phyloP scores from a whole-genome alignment of 345 rosid species.

The Odontarrhena argentea region DNA sequence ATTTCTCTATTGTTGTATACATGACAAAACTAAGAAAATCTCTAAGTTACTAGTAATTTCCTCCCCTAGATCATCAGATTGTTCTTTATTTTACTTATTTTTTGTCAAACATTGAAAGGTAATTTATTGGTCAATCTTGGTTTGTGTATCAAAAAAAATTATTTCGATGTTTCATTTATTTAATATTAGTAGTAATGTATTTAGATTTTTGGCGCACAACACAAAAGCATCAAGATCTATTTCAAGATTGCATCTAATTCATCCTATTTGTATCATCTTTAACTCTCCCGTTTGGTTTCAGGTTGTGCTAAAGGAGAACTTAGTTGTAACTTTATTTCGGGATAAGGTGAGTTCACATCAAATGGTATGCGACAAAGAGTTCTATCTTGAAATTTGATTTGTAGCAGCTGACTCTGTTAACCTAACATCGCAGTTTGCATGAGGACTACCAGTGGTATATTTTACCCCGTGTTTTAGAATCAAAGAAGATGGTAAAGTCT shows the following conservation, averaged over 20 bases:
- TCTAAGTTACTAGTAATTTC: constrained; percentile 4
- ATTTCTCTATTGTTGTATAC: constrained; percentile 6
- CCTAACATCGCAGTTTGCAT: constrained; percentile 79
- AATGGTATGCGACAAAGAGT: constrained; percentile 19
- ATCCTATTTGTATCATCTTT: constrained; percentile 9
- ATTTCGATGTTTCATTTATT: constrained; percentile 13
- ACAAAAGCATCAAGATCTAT: constrained; percentile 1
- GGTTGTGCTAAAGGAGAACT: constrained; percentile 95
- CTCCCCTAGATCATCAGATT: constrained; percentile 1
- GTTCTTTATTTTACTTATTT: not conserved
- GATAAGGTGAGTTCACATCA: constrained; percentile 73
- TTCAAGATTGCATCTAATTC: not conserved
- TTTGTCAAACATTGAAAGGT: no score
- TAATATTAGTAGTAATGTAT: not conserved
- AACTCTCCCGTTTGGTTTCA: constrained; percentile 43
- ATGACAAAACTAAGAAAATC: constrained; percentile 4
- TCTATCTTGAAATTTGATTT: constrained; percentile 13
- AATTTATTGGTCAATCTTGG: not conserved
- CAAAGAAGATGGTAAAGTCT: constrained; percentile 97
- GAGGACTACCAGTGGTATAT: constrained; percentile 96
- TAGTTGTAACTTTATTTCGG: constrained; percentile 80
- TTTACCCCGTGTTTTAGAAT: constrained; percentile 92
- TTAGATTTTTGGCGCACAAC: constrained; percentile 17
- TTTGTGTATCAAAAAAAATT: constrained; percentile 14
- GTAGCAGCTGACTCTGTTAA: constrained; percentile 42